A percentile compares a stretch with the other conserved stretches of the same genome.
Evolutionary conservation across 768 basidiomycete genomes (phyloP).

Genomic region (Mycena pura): DNA sequence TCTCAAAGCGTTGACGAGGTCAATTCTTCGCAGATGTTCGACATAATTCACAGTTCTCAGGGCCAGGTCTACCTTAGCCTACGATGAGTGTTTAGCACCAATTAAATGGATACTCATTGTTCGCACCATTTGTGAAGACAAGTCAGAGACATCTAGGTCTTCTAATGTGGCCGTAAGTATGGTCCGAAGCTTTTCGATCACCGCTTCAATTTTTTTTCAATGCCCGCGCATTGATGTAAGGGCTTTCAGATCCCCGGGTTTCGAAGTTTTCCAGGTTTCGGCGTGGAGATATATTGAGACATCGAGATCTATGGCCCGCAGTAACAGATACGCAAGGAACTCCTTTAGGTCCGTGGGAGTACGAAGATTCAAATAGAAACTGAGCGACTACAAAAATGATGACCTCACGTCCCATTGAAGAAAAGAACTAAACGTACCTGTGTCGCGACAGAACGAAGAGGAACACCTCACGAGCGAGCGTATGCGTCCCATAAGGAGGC

Average conservation of each 20-base stretch:
- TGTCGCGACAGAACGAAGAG: conserved; percentile 43
- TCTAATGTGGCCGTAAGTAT: conserved; percentile 19
- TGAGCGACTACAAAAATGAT: conserved; percentile 51
- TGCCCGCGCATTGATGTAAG: conserved; percentile 24
- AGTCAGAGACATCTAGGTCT: conserved; percentile 11
- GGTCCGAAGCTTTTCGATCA: conserved; percentile 26
- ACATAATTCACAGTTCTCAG: conserved; percentile 45
- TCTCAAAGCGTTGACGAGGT: conserved; percentile 48
- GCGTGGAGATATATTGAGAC: conserved; percentile 48
- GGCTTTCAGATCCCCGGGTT: conserved; percentile 9
- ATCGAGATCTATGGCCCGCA: conserved; percentile 50
- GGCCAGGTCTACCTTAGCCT: conserved; percentile 43
- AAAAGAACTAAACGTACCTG: conserved; percentile 50
- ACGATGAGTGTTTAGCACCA: background rate
- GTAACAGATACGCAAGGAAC: conserved; percentile 40
- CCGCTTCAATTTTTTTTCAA: conserved; percentile 22
- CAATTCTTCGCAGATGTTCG: conserved; percentile 48
- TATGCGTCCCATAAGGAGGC: conserved; percentile 23
- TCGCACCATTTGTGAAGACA: conserved; percentile 34
- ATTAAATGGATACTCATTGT: background rate
- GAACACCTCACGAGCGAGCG: conserved; percentile 36
- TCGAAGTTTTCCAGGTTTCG: conserved; percentile 25
- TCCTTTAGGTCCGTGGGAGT: conserved; percentile 34
- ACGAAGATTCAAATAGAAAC: conserved; percentile 52
- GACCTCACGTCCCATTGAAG: conserved; percentile 24